Percentiles rank a stretch among this genome's conserved stretches.
phyloP scores from a whole-genome alignment of 2,329 filamentous ascomycete genomes.

The Claviceps humidiphila region DNA sequence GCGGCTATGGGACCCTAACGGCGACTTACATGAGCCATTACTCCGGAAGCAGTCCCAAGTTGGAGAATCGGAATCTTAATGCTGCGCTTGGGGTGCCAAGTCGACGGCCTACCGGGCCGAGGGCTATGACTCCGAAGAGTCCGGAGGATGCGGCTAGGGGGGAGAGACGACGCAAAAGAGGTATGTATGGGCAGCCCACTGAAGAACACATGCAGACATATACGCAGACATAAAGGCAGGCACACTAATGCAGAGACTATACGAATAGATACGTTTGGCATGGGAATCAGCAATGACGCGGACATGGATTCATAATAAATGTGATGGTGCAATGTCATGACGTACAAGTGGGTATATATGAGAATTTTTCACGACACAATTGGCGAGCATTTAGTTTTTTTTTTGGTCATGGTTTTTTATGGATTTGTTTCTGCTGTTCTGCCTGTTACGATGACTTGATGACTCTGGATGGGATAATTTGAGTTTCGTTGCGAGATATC shows the following conservation, averaged over 20 bases:
- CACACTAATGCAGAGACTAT: neutral
- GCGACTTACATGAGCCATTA: conserved; percentile 35
- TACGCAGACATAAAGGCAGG: neutral
- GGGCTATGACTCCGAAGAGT: conserved; percentile 48
- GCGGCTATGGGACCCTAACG: conserved; percentile 37
- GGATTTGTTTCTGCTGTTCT: too few relatives aligned
- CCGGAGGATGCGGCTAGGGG: conserved; percentile 31
- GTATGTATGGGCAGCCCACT: conserved; percentile 24
- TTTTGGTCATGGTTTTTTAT: too few relatives aligned
- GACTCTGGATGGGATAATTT: too few relatives aligned
- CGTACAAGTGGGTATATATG: too few relatives aligned
- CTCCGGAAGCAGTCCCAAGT: conserved; percentile 41
- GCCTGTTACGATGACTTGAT: too few relatives aligned
- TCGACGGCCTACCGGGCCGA: conserved; percentile 42
- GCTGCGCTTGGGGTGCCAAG: conserved; percentile 37
- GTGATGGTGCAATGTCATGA: neutral
- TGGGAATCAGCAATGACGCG: conserved; percentile 20
- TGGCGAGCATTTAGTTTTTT: too few relatives aligned
- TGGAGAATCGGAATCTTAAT: conserved; percentile 45
- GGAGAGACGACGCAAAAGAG: conserved; percentile 42
- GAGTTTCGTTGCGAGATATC: too few relatives aligned
- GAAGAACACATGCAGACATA: neutral
- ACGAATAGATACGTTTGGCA: conserved; percentile 15
- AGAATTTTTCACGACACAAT: too few relatives aligned
- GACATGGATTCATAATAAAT: conserved; percentile 22